Percentiles rank a stretch among this genome's conserved stretches.
Evolutionary conservation across 2,329 filamentous ascomycete genomes (phyloP).

Genomic region (Clarireedia monteithiana): DNA sequence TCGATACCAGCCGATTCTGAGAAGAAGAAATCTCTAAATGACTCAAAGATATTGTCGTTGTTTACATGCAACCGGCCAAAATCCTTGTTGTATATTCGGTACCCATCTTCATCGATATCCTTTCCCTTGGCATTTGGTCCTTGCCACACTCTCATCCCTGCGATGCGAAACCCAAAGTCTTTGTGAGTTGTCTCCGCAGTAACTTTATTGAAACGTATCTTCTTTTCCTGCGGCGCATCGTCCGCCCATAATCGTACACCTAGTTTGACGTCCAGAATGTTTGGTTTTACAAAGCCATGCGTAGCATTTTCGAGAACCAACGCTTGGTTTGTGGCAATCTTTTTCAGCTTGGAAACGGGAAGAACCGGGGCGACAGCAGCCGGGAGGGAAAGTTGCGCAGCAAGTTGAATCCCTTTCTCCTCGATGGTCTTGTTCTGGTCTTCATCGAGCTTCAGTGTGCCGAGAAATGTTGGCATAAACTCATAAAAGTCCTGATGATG

Average conservation of each 20-base stretch:
- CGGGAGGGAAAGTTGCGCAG: slow-evolving; percentile 23
- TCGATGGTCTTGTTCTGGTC: slow-evolving; percentile 42
- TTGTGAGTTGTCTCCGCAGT: slow-evolving; percentile 51
- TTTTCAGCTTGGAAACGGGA: slow-evolving; percentile 20
- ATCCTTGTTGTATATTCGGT: slow-evolving; percentile 55
- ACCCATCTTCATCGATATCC: slow-evolving; percentile 44
- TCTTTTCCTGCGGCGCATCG: slow-evolving; percentile 51
- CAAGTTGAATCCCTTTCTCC: slow-evolving; percentile 37
- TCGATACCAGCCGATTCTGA: slow-evolving; percentile 51
- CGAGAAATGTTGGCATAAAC: slow-evolving; percentile 80
- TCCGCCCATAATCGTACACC: slow-evolving; percentile 83
- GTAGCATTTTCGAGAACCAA: slow-evolving; percentile 83
- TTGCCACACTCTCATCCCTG: slow-evolving; percentile 57
- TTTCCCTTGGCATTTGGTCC: slow-evolving; percentile 47
- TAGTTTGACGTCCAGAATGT: slow-evolving; percentile 90
- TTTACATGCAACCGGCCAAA: slow-evolving; percentile 49
- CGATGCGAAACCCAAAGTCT: slow-evolving; percentile 53
- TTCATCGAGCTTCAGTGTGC: slow-evolving; percentile 64
- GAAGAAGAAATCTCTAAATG: slow-evolving; percentile 51
- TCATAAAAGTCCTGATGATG: slow-evolving; percentile 66
- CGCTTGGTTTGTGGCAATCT: slow-evolving; percentile 68
- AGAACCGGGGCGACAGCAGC: slow-evolving; percentile 12
- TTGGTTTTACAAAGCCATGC: slow-evolving; percentile 72
- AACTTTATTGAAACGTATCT: slow-evolving; percentile 52
- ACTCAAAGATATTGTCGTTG: slow-evolving; percentile 45